Percentiles rank a stretch among this genome's conserved stretches.
These are phyloP conservation scores for Choanephora cucurbitarum DNA, from an alignment of 371 early-diverging fungal species.

Conservation along the genomic window DNA sequence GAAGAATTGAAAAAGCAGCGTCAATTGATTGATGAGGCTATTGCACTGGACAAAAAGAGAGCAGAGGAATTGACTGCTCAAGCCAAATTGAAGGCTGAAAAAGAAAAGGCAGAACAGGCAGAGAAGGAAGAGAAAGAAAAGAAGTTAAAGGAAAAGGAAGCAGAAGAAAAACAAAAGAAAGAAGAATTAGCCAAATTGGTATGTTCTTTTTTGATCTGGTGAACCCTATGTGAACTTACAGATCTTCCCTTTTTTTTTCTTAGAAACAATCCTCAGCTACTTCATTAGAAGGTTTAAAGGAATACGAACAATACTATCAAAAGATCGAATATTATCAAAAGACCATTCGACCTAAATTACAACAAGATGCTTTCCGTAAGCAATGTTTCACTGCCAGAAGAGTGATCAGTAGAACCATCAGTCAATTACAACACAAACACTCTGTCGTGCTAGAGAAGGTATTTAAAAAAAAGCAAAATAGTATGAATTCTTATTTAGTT, in stretches of 20 bases:
- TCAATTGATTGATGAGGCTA: constrained; percentile 22
- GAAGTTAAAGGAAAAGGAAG: constrained; percentile 18
- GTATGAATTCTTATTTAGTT: too few species aligned
- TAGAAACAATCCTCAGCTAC: constrained; percentile 25
- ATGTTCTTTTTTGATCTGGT: not conserved
- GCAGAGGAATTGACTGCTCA: constrained; percentile 11
- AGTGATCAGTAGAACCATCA: constrained; percentile 25
- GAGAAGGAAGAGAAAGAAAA: constrained; percentile 18
- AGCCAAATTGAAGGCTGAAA: constrained; percentile 16
- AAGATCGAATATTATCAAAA: constrained; percentile 27
- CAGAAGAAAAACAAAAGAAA: constrained; percentile 27
- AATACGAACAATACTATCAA: constrained; percentile 34
- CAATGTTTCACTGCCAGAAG: constrained; percentile 23
- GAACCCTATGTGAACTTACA: too few species aligned
- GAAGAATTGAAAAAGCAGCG: constrained; percentile 14
- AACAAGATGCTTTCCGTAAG: constrained; percentile 26
- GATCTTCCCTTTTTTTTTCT: too few species aligned
- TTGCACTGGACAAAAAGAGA: constrained; percentile 20
- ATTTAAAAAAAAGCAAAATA: not conserved
- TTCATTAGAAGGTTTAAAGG: constrained; percentile 35
- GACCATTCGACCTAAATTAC: constrained; percentile 23
- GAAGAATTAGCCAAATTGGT: constrained; percentile 24
- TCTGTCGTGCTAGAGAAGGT: constrained; percentile 29
- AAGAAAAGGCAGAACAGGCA: constrained; percentile 16
- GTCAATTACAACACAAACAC: constrained; percentile 32